Evolutionary conservation across 768 basidiomycete species (phyloP).

Genomic region (Suillus variegatus): DNA sequence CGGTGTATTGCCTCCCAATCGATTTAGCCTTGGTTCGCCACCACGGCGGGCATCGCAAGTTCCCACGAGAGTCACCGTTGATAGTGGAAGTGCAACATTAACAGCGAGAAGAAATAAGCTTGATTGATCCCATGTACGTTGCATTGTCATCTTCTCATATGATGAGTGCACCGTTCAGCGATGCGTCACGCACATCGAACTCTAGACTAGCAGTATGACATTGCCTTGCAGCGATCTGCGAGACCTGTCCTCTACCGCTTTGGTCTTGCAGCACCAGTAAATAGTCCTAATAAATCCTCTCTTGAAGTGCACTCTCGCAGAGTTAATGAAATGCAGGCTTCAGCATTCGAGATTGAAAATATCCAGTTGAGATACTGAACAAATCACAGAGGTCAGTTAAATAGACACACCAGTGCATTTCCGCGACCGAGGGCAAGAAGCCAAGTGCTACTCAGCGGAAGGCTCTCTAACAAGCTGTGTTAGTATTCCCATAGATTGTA

Average conservation of each 20-base stretch:
- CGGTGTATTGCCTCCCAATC: conserved; percentile 26
- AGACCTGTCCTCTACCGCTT: not conserved
- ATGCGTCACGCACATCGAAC: not conserved
- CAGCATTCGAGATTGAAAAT: not conserved
- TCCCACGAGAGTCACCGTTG: conserved; percentile 7
- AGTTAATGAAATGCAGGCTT: not conserved
- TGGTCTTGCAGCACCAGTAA: not conserved
- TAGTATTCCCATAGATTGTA: conserved; percentile 76
- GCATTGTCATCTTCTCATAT: not conserved
- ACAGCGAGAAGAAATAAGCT: conserved; percentile 17
- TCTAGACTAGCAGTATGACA: not conserved
- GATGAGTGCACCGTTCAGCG: not conserved
- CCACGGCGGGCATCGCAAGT: conserved; percentile 36
- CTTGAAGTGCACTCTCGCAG: not conserved
- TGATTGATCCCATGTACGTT: conserved; percentile 1
- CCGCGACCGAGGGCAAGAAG: not conserved
- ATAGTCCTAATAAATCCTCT: too few relatives aligned
- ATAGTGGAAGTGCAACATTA: conserved; percentile 19
- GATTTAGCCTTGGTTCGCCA: conserved; percentile 43
- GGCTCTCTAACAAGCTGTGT: conserved; percentile 49
- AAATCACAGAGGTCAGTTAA: not conserved
- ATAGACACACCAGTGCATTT: not conserved
- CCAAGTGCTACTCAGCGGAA: conserved; percentile 1
- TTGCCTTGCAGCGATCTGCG: not conserved
- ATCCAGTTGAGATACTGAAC: not conserved